Evolutionary conservation across 768 basidiomycete species (phyloP), one percentile per base, ranked within the genome.

Genomic region (Boletus huronensis): DNA sequence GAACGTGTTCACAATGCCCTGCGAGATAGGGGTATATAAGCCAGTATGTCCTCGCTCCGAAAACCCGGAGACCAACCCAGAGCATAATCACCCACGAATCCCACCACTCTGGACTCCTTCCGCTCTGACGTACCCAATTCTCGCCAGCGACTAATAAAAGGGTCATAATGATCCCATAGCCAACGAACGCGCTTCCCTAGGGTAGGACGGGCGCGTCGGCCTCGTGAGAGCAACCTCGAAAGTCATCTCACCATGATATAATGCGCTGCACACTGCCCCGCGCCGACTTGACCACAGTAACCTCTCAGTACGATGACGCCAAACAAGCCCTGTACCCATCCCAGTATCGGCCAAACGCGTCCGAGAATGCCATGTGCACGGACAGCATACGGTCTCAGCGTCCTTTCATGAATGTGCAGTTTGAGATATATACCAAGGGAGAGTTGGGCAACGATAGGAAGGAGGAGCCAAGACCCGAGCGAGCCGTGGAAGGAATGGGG

Each of bases 291-390:
- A n/a, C 82, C 89, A 67, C 94, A 97, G 64, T 92, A 93, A 6
- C 88, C 87, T 49, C 82, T 72, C 61, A 86, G 79, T 0, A 86
- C 78, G 41, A 89, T 79, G 34, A 83, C 87, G 21, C 93, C 94
- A 68, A 96, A 91, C 9, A 97, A 71, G 77, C 92, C 90, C 69
- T 97, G 94, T 1, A 77, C 77, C 94, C 94, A 96, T 7, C 87
- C 94, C 9, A 96, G 63, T 52, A 96, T 73, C 0, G 94, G 93
- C 67, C 89, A 97, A 10, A 75, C 57, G 67, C 88, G 94, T 14
- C 94, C 94, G 16, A 97, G 71, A n/a, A 90, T 61, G 0, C 90
- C 87, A 60, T 96, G 94, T 1, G 74, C 73, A 4, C 73, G 69
- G 5, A 92, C 88, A 0, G 85, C 84, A 64, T 78, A 88, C 1